Evolutionary conservation across 2,329 filamentous ascomycete genomes (phyloP).

Genomic region (Berkeleyomyces basicola): DNA sequence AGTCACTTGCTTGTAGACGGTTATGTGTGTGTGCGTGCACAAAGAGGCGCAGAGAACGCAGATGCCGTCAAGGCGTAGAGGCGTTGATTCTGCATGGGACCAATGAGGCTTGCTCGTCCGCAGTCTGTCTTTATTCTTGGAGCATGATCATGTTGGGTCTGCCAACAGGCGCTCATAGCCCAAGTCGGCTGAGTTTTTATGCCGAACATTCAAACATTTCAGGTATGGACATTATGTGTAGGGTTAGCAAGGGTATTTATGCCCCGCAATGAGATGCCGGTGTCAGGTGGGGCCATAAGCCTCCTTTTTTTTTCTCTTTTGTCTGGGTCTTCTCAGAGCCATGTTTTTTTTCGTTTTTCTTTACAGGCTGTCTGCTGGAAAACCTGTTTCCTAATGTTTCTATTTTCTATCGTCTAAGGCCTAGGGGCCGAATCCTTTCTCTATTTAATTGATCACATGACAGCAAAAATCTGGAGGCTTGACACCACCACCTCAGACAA

Average conservation of each 20-base stretch:
- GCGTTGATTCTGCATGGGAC: background rate
- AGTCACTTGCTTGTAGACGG: too few species aligned
- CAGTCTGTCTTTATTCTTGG: too few species aligned
- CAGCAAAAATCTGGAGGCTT: background rate
- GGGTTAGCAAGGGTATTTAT: background rate
- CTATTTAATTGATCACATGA: background rate
- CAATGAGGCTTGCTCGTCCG: background rate
- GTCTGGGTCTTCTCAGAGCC: background rate
- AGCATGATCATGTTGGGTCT: too few species aligned
- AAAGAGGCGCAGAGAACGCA: background rate
- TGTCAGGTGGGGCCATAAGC: background rate
- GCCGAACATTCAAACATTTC: background rate
- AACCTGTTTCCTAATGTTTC: constrained; percentile 1
- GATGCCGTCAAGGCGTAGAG: background rate
- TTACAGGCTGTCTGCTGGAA: background rate
- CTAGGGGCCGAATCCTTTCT: background rate
- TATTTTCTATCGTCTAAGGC: background rate
- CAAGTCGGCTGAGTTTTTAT: too few species aligned
- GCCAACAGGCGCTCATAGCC: too few species aligned
- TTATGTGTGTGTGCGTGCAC: background rate
- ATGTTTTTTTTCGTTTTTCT: background rate
- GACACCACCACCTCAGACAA: background rate
- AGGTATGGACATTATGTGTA: background rate
- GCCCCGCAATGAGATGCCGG: background rate
- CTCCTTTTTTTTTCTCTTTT: background rate